phyloP scores from a whole-genome alignment of 371 early-diverging fungal species.

The Fennellomyces sp. region DNA sequence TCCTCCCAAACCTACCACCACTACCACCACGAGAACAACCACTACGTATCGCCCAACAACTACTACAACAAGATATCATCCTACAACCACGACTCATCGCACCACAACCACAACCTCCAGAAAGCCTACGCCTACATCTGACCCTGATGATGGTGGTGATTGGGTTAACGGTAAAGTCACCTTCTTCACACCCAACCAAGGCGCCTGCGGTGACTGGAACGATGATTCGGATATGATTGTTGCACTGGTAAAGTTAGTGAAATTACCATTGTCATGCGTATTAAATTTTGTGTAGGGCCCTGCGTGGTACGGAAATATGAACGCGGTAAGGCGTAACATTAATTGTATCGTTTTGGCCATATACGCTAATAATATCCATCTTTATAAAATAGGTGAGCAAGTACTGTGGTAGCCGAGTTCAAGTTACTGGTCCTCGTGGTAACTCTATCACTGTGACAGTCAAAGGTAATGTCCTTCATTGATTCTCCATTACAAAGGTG shows the following conservation, averaged over 20 bases:
- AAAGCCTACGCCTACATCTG: conserved; percentile 12
- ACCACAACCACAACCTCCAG: conserved; percentile 17
- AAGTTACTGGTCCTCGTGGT: conserved; percentile 31
- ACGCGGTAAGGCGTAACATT: conserved; percentile 8
- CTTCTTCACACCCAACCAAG: conserved; percentile 38
- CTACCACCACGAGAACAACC: conserved; percentile 8
- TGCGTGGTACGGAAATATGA: conserved; percentile 35
- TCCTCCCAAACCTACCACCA: conserved; percentile 12
- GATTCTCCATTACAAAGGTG: background rate
- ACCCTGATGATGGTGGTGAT: background rate
- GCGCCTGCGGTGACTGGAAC: conserved; percentile 44
- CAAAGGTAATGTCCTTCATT: background rate
- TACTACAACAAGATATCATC: background rate
- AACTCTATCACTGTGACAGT: conserved; percentile 37
- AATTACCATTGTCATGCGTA: background rate
- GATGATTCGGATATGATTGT: conserved; percentile 31
- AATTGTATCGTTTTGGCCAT: background rate
- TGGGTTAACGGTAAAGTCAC: conserved; percentile 30
- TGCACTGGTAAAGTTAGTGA: conserved; percentile 23
- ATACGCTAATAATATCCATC: background rate
- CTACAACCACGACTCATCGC: conserved; percentile 14
- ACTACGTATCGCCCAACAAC: conserved; percentile 8
- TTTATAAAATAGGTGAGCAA: conserved; percentile 15
- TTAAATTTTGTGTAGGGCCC: conserved; percentile 9
- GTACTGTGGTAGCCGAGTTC: conserved; percentile 33